Evolutionary conservation across 495 filamentous ascomycete genomes (phyloP).

Genomic region (Evernia prunastri): DNA sequence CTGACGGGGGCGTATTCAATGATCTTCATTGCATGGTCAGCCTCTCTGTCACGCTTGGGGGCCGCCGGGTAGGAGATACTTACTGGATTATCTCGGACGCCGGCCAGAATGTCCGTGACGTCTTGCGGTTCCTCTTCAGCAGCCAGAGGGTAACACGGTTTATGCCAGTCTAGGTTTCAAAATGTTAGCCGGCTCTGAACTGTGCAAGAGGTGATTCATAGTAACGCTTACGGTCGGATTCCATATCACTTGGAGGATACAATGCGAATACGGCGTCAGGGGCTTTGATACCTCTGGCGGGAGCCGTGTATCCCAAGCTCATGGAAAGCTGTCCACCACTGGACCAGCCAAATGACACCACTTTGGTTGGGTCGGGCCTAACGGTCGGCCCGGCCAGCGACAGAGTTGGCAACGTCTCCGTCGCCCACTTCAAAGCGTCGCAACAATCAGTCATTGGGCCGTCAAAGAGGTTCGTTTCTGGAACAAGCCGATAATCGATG

Average conservation of each 20-base stretch:
- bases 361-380: constrained; percentile 31
- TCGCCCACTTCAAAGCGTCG: constrained; percentile 35
- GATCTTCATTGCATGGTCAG: constrained; percentile 17
- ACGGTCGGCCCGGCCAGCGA: constrained; percentile 26
- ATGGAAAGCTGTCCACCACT: constrained; percentile 49
- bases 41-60: not conserved
- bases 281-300: constrained; percentile 7
- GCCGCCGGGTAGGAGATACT: not conserved
- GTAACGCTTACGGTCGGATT: constrained; percentile 11
- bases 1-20: constrained; percentile 15
- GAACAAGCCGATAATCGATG: constrained; percentile 52
- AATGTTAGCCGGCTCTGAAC: not conserved
- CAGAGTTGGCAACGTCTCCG: constrained; percentile 30
- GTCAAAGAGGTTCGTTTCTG: constrained; percentile 42
- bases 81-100: constrained; percentile 28
- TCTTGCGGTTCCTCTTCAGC: constrained; percentile 15
- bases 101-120: constrained; percentile 27
- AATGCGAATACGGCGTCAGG: constrained; percentile 43
- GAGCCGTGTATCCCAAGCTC: constrained; percentile 27
- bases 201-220: not conserved
- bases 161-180: constrained; percentile 12
- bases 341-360: constrained; percentile 46
- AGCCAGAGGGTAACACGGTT: constrained; percentile 17
- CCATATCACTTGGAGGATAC: constrained; percentile 32
- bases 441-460: constrained; percentile 45